Base-by-base conservation (phyloP, 805 yeast genomes). In the Nakazawaea ernobii region DNA sequence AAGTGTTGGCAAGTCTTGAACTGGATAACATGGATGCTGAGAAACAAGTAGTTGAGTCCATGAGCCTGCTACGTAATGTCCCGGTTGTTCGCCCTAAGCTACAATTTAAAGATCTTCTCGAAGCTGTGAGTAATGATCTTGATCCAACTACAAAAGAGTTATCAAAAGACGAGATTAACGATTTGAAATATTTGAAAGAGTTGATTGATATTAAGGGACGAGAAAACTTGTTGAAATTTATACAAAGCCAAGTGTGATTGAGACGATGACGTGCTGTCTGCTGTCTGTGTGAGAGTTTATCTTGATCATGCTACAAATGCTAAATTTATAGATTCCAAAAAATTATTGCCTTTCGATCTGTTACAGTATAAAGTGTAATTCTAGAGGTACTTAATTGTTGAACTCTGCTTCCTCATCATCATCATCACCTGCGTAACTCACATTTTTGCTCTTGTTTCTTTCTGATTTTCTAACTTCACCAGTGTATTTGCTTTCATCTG, bases 151-250 rank as follows among this genome's bases (percentile, higher is more conserved):
- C 44, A 28, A 63, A 55, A 44, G 63, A 53, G 39, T 50, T 55
- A 39, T 51, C 51, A 35, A 30, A 61, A 32, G 61, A 65, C 3
- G 91, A 84, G 53, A 36, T 77, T 1, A 58, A 65, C 3, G 82
- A 82, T 43, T 67, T 86, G 27, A 51, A 69, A 33, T 67, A 77
- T 24, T 75, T 90, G 39, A 82, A 79, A 56, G 67, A 70, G 55
- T 65, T 91, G 44, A 73, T 91, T 62, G 74, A 78, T 52, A 51
- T 76, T 37, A 90, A 86, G 61, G 96, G 96, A 1, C 75, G 76
- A 54, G 87, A 80, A 4, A 74, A 77, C 42, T 62, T 90, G 39
- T 44, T 87, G 53, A 63, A 75, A 39, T 84, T 88, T 59, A 69
- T 89, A 48, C 67, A 67, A 48, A 61, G 32, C 53, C 49, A 30